Base-by-base conservation (phyloP, 345 rosid species). In the Populus davidiana region DNA sequence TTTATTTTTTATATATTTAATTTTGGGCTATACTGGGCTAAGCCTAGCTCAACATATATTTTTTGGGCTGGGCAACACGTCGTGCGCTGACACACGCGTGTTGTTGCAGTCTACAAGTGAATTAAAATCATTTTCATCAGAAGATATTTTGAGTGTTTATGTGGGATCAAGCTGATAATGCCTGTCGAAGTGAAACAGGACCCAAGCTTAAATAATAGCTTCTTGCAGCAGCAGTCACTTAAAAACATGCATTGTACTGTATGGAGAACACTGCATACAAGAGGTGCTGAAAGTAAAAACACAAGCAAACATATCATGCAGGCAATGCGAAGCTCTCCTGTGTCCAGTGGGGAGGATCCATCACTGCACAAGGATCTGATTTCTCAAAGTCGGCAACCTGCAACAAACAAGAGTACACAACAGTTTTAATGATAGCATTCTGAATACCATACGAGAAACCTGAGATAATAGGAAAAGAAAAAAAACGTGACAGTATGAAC, bases 351-450 rank as follows among this genome's bases (percentile, higher is more conserved):
- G 95, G 94, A 25, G 88, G 85, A 89, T 96, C 99, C 87, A 93
- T 80, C 83, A 96, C 97, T 3, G 79, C 59, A 78, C 99, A 96
- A 13, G 94, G 86, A 77, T 96, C 98, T 50, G 93, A 81, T 82
- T 96, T 96, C 86, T 93, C 90, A 62, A 89, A 96, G 80, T 89
- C 87, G 66, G 97, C 97, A 81, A 96, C 92, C 99, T 96, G 77
- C 36, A 44, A 23, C 70, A 72, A 41, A 83, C 23, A 78, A 73
- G 82, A 38, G 67, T 23, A 65, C 59, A 79, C 41, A 75, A 39
- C 61, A 35, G 62, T 63, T 78, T 27, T 23, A 36, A 31, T 73
- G 23, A 2, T 35, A 38, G 25, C 41, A 44, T 11, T 31, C 64
- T 38, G 27, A 43, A 17, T 7, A 31, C 18, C n/a, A 33, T 64